phyloP scores from a whole-genome alignment of 306 rosid genomes.

The Gillenia trifoliata region DNA sequence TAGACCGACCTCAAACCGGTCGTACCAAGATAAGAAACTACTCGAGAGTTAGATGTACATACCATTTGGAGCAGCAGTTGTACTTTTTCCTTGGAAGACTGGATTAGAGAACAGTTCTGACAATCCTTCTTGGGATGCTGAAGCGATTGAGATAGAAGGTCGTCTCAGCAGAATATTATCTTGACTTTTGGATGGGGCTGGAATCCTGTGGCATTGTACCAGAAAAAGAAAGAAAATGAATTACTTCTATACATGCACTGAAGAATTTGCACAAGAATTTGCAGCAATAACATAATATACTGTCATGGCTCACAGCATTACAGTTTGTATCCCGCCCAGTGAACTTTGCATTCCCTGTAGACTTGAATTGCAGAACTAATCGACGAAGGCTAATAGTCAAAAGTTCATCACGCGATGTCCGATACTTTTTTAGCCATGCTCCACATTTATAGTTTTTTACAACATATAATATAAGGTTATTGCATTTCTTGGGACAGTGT shows the following conservation, averaged over 20 bases:
- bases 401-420: too few species aligned
- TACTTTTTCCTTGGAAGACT: slow-evolving; percentile 27
- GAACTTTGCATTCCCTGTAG: background rate
- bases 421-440: background rate
- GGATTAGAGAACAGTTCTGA: slow-evolving; percentile 35
- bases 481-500: slow-evolving; percentile 47
- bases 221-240: background rate
- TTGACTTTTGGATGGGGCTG: slow-evolving; percentile 31
- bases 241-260: background rate
- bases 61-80: slow-evolving; percentile 32
- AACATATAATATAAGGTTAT: background rate
- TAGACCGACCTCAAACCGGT: background rate
- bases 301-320: background rate
- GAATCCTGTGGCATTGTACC: slow-evolving; percentile 22
- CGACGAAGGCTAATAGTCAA: background rate
- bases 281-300: background rate
- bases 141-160: slow-evolving; percentile 37
- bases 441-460: background rate
- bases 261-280: background rate
- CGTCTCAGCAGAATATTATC: slow-evolving; percentile 46
- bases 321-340: background rate
- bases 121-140: slow-evolving; percentile 48
- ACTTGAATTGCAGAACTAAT: background rate
- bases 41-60: background rate
- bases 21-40: background rate